A percentile compares a stretch with the other conserved stretches of the same genome.
These are phyloP conservation scores for Vicia sativa DNA, from an alignment of 306 rosid genomes.

Conservation along the genomic window DNA sequence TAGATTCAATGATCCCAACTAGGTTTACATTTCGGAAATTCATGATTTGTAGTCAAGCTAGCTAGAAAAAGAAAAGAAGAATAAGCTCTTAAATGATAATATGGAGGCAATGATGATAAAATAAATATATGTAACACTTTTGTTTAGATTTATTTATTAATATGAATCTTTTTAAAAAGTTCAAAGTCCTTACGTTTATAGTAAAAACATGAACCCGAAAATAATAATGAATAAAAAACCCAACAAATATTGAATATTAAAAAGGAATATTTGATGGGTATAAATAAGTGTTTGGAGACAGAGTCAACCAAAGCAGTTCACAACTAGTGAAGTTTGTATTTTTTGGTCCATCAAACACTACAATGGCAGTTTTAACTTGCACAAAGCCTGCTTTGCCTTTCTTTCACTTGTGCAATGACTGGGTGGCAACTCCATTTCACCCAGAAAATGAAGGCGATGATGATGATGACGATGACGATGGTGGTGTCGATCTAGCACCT, in stretches of 20 bases:
- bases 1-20: constrained; percentile 1
- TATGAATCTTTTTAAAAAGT: too few species aligned
- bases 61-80: too few species aligned
- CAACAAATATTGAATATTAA: too few species aligned
- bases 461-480: constrained; percentile 47
- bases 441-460: constrained; percentile 33
- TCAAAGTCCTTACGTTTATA: too few species aligned
- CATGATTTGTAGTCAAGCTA: not conserved
- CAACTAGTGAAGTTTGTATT: constrained; percentile 3
- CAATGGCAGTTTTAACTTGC: constrained; percentile 42
- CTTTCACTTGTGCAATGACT: constrained; percentile 29
- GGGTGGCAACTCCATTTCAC: not conserved
- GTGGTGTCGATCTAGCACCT: constrained; percentile 47
- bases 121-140: too few species aligned
- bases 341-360: not conserved
- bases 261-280: constrained; percentile 8
- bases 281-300: constrained; percentile 28
- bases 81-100: too few species aligned
- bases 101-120: too few species aligned
- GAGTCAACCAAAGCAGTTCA: constrained; percentile 37
- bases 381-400: constrained; percentile 30
- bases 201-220: too few species aligned
- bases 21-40: not conserved
- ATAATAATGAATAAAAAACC: too few species aligned
- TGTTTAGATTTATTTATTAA: too few species aligned